These are phyloP conservation scores for Melocanna baccifera DNA, from an alignment of 176 grass and related monocot genomes.

Conservation along the genomic window DNA sequence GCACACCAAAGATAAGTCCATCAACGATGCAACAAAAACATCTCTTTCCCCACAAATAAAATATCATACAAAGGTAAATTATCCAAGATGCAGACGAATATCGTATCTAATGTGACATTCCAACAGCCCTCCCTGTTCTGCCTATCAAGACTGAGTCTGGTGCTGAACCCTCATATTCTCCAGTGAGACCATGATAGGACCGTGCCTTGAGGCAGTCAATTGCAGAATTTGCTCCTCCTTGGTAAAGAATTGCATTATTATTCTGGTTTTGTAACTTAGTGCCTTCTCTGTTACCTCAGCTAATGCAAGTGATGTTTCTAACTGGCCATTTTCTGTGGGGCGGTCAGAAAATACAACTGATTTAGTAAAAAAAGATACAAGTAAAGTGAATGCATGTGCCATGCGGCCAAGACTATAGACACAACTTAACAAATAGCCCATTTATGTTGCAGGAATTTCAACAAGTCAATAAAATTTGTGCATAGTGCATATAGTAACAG, in stretches of 20 bases:
- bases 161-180: constrained; percentile 45
- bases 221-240: constrained; percentile 68
- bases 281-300: constrained; percentile 61
- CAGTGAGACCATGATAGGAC: constrained; percentile 65
- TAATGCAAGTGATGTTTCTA: constrained; percentile 50
- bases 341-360: background rate
- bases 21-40: too few relatives aligned
- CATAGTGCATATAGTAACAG: background rate
- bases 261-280: constrained; percentile 48
- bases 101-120: background rate
- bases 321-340: constrained; percentile 47
- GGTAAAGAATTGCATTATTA: constrained; percentile 57
- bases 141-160: constrained; percentile 56
- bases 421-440: background rate
- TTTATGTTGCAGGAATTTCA: background rate
- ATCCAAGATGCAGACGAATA: too few relatives aligned
- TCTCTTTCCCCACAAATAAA: too few relatives aligned
- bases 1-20: background rate
- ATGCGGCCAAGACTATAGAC: background rate
- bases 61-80: background rate
- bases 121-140: constrained; percentile 64
- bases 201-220: constrained; percentile 70
- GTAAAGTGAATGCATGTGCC: background rate
- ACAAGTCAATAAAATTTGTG: background rate
- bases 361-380: background rate